A percentile compares a stretch with the other conserved stretches of the same genome.
These are phyloP conservation scores for Bruguiera gymnorhiza DNA, from an alignment of 345 rosid genomes.

Conservation along the genomic window DNA sequence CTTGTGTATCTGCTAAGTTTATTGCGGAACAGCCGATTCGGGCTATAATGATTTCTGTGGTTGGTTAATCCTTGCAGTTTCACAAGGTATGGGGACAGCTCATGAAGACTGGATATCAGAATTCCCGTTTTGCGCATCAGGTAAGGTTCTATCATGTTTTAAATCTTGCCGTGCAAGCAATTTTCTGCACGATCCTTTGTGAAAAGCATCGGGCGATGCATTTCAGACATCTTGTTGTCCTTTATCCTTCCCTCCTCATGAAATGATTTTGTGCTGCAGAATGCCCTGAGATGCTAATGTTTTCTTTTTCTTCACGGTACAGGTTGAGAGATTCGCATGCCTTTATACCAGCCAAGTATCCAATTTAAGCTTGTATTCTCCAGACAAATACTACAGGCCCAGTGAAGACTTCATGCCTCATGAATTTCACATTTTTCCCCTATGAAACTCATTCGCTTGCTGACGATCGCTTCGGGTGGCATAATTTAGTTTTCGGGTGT, in stretches of 20 bases:
- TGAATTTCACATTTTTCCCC: slow-evolving; percentile 69
- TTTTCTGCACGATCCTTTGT: background rate
- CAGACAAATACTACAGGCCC: slow-evolving; percentile 88
- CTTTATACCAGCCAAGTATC: slow-evolving; percentile 92
- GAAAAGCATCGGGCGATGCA: background rate
- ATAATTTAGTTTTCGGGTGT: background rate
- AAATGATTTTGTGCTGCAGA: background rate
- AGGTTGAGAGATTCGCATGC: slow-evolving; percentile 99
- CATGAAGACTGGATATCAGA: slow-evolving; percentile 96
- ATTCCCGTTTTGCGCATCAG: slow-evolving; percentile 99
- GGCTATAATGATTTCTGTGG: background rate
- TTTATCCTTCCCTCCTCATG: background rate
- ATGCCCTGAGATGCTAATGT: background rate
- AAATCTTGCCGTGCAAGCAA: background rate
- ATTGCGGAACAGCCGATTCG: no score
- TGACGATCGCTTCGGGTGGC: background rate
- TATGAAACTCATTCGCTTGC: slow-evolving; percentile 24
- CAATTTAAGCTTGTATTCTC: slow-evolving; percentile 83
- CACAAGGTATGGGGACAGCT: slow-evolving; percentile 97
- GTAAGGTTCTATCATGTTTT: slow-evolving; percentile 22
- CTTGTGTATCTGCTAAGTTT: background rate
- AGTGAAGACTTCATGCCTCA: slow-evolving; percentile 97
- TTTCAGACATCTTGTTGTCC: background rate
- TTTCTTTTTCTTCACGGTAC: slow-evolving; percentile 1
- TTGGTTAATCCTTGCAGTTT: slow-evolving; percentile 46